phyloP scores from a whole-genome alignment of 768 basidiomycete species.

The Mycena belliarum region DNA sequence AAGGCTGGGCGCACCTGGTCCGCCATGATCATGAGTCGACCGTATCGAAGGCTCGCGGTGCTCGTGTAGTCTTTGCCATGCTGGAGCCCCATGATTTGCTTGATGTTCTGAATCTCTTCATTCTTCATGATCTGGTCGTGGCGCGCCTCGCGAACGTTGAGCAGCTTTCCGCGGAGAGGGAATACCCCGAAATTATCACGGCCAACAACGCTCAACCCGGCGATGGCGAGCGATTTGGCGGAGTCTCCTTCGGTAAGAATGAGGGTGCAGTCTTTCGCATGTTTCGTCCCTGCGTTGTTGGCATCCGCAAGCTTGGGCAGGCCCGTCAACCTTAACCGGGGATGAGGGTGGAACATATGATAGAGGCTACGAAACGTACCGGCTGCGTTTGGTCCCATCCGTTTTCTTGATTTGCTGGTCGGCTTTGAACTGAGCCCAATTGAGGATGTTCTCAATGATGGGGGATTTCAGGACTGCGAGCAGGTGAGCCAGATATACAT shows the following conservation, averaged over 20 bases:
- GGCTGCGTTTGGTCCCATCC: constrained; percentile 85
- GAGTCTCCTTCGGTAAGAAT: constrained; percentile 99
- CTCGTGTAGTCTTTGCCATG: constrained; percentile 88
- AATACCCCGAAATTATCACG: constrained; percentile 98
- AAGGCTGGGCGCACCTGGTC: constrained; percentile 74
- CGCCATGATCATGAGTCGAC: constrained; percentile 98
- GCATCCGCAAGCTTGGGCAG: constrained; percentile 94
- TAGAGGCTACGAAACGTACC: constrained; percentile 46
- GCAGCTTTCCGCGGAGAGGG: constrained; percentile 92
- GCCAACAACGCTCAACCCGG: constrained; percentile 92
- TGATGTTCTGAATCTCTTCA: constrained; percentile 94
- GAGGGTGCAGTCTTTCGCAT: constrained; percentile 83
- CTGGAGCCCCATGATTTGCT: constrained; percentile 96
- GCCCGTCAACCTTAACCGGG: constrained; percentile 71
- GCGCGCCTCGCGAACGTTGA: constrained; percentile 96
- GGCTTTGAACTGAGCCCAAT: constrained; percentile 97
- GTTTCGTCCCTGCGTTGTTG: constrained; percentile 90
- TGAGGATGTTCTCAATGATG: constrained; percentile 88
- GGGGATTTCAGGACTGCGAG: constrained; percentile 78
- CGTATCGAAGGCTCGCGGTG: constrained; percentile 77
- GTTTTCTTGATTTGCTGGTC: constrained; percentile 96
- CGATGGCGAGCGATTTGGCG: constrained; percentile 94
- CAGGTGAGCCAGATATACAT: neutral
- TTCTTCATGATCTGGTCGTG: constrained; percentile 99
- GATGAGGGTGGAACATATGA: neutral